These are phyloP conservation scores for Trypanosoma vivax DNA, from an alignment of 208 protist species.

Conservation along the genomic window DNA sequence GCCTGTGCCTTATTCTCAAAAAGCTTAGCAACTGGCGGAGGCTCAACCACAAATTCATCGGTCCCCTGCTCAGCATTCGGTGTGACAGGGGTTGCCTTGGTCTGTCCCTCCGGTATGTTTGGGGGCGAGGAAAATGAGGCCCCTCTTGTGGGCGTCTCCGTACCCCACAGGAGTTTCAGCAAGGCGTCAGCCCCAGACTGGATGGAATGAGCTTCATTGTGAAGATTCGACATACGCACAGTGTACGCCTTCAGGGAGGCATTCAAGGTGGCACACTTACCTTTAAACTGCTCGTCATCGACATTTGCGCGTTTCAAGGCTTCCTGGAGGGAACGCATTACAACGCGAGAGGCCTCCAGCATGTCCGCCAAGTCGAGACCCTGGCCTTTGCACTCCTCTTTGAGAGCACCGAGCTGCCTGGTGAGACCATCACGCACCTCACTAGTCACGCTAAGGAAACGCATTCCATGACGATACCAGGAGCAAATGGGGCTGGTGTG, in stretches of 20 bases:
- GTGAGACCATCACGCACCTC: slow-evolving; percentile 61
- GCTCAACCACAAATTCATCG: slow-evolving; percentile 64
- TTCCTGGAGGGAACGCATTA: slow-evolving; percentile 53
- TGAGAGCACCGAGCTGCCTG: slow-evolving; percentile 67
- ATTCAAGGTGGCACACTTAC: slow-evolving; percentile 60
- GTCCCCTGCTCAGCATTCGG: background rate
- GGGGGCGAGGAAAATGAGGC: slow-evolving; percentile 59
- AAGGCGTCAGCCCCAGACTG: slow-evolving; percentile 71
- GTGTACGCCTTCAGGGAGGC: slow-evolving; percentile 87
- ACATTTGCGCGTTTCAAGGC: slow-evolving; percentile 28
- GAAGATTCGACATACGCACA: slow-evolving; percentile 67
- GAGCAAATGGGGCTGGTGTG: background rate
- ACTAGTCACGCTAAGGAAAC: slow-evolving; percentile 29
- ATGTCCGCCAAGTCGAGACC: slow-evolving; percentile 83
- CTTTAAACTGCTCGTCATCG: slow-evolving; percentile 68
- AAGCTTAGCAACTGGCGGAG: slow-evolving; percentile 46
- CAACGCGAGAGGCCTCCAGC: slow-evolving; percentile 69
- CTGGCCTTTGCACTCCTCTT: slow-evolving; percentile 85
- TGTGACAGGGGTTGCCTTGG: background rate
- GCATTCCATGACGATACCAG: background rate
- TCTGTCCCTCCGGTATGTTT: background rate
- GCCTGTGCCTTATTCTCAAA: slow-evolving; percentile 18
- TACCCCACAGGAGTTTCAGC: slow-evolving; percentile 79
- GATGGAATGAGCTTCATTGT: slow-evolving; percentile 80
- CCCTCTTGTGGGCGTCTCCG: slow-evolving; percentile 37